Evolutionary conservation across 2,329 filamentous ascomycete species (phyloP).

Genomic region (Fusarium succisae): DNA sequence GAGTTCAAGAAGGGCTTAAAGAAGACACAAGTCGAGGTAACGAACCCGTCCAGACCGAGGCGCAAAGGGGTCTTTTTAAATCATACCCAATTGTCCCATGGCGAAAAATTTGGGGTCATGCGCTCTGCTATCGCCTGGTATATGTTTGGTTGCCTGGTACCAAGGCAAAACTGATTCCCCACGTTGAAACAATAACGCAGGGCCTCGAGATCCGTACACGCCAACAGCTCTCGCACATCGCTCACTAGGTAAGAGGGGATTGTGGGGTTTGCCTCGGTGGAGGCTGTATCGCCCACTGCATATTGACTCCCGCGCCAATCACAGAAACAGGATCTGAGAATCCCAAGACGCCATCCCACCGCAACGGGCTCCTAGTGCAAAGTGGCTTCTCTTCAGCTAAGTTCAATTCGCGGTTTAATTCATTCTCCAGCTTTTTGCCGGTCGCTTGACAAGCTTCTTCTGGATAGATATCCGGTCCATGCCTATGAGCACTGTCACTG

Average conservation of each 20-base stretch:
- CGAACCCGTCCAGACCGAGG: constrained; percentile 22
- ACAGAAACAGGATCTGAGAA: constrained; percentile 23
- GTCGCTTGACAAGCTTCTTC: constrained; percentile 19
- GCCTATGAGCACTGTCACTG: neutral
- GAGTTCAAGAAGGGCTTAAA: constrained; percentile 6
- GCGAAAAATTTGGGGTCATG: constrained; percentile 44
- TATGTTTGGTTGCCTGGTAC: constrained; percentile 42
- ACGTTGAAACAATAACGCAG: constrained; percentile 35
- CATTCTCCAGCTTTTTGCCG: constrained; percentile 27
- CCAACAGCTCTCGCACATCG: constrained; percentile 28
- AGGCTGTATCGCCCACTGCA: constrained; percentile 39
- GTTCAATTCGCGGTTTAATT: constrained; percentile 34
- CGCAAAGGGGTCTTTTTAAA: constrained; percentile 37
- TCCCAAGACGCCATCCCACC: constrained; percentile 38
- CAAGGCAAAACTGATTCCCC: constrained; percentile 43
- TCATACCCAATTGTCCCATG: constrained; percentile 23
- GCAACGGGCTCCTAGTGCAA: constrained; percentile 31
- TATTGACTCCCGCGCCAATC: constrained; percentile 46
- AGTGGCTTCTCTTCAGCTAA: constrained; percentile 28
- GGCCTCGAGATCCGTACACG: constrained; percentile 31
- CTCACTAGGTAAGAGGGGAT: constrained; percentile 29
- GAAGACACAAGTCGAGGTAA: constrained; percentile 28
- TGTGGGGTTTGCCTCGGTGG: constrained; percentile 43
- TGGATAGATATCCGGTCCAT: constrained; percentile 29
- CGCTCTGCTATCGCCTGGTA: constrained; percentile 40